Evolutionary conservation across 768 basidiomycete genomes (phyloP), one percentile per base, ranked within the genome.

Genomic region (Auricularia sp.): DNA sequence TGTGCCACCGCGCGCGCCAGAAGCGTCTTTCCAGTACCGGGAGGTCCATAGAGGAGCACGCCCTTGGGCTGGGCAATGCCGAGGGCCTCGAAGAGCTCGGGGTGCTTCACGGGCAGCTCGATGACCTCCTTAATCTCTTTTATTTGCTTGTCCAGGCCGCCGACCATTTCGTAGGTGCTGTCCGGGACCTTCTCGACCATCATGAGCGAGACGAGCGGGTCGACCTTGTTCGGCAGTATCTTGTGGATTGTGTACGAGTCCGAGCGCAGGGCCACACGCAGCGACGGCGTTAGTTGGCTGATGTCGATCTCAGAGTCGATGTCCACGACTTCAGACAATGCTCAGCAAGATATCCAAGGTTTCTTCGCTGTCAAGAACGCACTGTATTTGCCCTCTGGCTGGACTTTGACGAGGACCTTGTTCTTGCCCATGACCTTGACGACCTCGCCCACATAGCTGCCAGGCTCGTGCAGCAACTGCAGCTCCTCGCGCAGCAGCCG

Each of bases 141-240:
- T 71, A 96, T 95, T 68, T 95, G 89, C 77, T 97, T 92, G 80
- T 98, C 97, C 65, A 98, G 84, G 69, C 96, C 96, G 23, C 97
- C 97, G 66, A 99, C 96, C 95, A 98, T 98, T 77, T 98, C 97
- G 77, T 99, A 99, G 36, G 97, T 98, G 76, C 91, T 93, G 75
- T 98, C 96, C 0, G 96, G 96, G 0, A 98, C 96, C 75, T 99
- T 99, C 78, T 99, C 96, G 11, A 98, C 96, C 95, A 98, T 98
- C 97, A 98, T 98, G 67, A 98, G 85, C 21, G 94, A 97, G 36
- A 98, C 95, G 47, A 98, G 87, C 3, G 97, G 96, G 75, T 98
- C 97, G 70, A 98, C 90, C 78, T 99, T 98, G 80, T 94, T 97
- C 0, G 94, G 94, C 0, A 98, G 80, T 70, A 98, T 91, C 75